Base-by-base conservation (phyloP, 2,329 filamentous ascomycete genomes). In the Talaromyces sp. region DNA sequence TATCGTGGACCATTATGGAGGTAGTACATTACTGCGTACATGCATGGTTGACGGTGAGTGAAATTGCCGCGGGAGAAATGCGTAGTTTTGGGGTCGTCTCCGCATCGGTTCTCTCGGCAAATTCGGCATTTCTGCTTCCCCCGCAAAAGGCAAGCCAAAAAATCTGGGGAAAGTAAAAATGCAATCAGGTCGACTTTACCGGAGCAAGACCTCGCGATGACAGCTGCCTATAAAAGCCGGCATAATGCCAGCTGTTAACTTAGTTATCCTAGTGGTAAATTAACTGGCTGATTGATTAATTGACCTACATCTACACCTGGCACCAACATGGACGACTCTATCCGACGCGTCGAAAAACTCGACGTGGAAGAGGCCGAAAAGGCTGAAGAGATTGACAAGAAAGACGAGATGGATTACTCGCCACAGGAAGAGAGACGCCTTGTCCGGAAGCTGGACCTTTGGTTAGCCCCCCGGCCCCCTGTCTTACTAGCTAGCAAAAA, bases 361-460 rank as follows among this genome's bases (percentile, higher is more conserved):
- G 23, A 30, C 27, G 14, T 57, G 2, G 18, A 50, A 28, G 56
- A 57, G 30, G 30, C 44, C 18, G 56, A 57, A 27, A 33, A 8
- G 8, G 27, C 31, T 14, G 56, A 57, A 28, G 40, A 57, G 16
- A 33, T 34, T 18, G 18, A 18, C 6, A 56, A 33, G 28, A 28
- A 23, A 18, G 18, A 27, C 27, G 28, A 27, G 8, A 28, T n/a
- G 16, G 14, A 9, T 10, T 57, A 50, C 34, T 47, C 56, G 4
- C 23, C 27, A 23, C 34, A 23, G 9, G 23, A 57, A 12, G 56
- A 57, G 28, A 40, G 56, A 16, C 56, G 27, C 3, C 27, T 57
- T 31, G 56, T 57, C n/a, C 56, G 56, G 7, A 57, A 57, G n/a
- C 30, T 57, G 23, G 56, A 57, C 44, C 34, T 57, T 16, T 57